Base-by-base conservation (phyloP, 2,329 filamentous ascomycete genomes). In the Phoma sp. region DNA sequence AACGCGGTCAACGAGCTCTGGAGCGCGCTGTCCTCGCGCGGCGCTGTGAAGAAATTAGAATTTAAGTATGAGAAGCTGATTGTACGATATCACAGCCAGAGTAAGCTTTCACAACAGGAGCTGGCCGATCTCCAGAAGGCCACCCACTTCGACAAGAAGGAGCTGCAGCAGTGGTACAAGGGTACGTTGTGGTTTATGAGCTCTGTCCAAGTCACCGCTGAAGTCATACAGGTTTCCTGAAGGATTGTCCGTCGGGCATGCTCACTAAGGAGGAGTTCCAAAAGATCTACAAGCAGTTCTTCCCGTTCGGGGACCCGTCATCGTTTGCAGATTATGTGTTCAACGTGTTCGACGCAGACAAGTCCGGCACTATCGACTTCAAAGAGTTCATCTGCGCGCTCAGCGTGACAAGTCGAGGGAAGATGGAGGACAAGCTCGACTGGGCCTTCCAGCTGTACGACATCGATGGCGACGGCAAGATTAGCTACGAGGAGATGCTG, bases 371-470 rank as follows among this genome's bases (percentile, higher is more conserved):
- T 66, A 99, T 99, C 73, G 95, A 99, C 79, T 99, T 99, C 79
- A 98, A 98, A 77, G 95, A 99, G 78, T 99, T 99, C 79, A 99
- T 99, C 78, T 97, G 93, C 80, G 95, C 95, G 25, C 81, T 99
- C 61, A 96, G 91, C 77, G 93, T 99, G 71, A 99, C 95, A 45
- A 96, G 91, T 78, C 87, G 95, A 66, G 95, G 95, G 72, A 96
- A 96, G 82, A 96, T 98, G 91, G 95, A 99, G 79, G 95, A 99
- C 79, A 99, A 99, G 79, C 84, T 99, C 53, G 93, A 98, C 76
- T 99, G 95, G 95, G 95, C 95, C 13, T 99, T 99, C 80, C 93
- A 99, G 80, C 83, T 99, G 65, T 99, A 99, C 78, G 95, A 99
- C 78, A 98, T 99, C 71, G 95, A 99, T 72, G 93, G 95, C 52